Evolutionary conservation across 495 filamentous ascomycete species (phyloP), one percentile per base, ranked within the genome.

Genomic region (Daldinia caldariorum): DNA sequence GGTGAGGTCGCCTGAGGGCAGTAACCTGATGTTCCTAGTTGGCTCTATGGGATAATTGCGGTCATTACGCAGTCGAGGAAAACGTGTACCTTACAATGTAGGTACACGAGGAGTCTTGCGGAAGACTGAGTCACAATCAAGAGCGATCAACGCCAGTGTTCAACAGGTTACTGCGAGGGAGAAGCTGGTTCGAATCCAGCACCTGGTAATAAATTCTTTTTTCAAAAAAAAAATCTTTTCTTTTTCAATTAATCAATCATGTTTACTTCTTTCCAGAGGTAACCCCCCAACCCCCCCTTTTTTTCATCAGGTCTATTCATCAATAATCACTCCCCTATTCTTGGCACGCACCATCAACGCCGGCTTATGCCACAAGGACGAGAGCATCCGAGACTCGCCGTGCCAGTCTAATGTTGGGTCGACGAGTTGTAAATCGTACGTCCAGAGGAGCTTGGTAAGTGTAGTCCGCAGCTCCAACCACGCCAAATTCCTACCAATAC

Each of bases 401-500:
- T 74, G 68, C 74, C 72, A 79, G 39, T 78, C 76, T 5, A 75
- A 38, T 0, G 58, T 59, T 6, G 63, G 32, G 37, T 79, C 58
- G 20, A 75, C 55, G 2, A 77, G 58, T 38, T 78, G 54, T 7
- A 77, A 51, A 39, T 80, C 77, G 43, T 78, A 79, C 1, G 35
- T 37, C 69, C 71, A 80, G 29, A 76, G 18, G 14, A 79, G 16
- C 58, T 79, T 78, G 3, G 76, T 65, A 13, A 79, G 34, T 20
- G 67, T 64, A 14, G 70, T 74, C 1, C 69, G 72, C 34, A 80
- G n/a, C 16, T 79, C 76, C 32, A 80, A 45, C 78, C 76, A 79
- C 16, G 74, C 76, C 9, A 78, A 47, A 22, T 73, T 76, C 53
- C 61, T 47, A 22, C 78, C 78, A 2, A 80, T 62, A 41, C 78